A percentile compares a stretch with the other conserved stretches of the same genome.
Conservation (phyloP, 768 basidiomycete species). For the Favolaschia claudopus region DNA sequence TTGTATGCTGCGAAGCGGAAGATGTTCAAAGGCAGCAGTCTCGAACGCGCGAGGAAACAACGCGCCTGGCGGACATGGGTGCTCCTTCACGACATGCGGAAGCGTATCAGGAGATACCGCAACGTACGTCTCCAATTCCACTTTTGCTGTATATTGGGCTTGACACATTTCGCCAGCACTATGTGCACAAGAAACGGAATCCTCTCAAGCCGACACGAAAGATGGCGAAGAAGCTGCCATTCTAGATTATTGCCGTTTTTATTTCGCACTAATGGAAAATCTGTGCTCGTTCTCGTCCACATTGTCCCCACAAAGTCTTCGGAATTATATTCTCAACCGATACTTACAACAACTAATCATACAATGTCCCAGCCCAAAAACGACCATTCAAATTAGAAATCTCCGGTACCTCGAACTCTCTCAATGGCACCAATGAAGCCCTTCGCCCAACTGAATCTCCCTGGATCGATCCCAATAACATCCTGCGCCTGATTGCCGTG, state of each 20-base stretch:
- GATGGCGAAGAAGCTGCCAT: constrained; percentile 67
- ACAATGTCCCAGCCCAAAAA: neutral
- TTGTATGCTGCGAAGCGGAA: constrained; percentile 79
- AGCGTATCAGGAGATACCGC: constrained; percentile 72
- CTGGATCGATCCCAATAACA: constrained; percentile 46
- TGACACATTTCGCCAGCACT: constrained; percentile 42
- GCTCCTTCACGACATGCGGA: constrained; percentile 74
- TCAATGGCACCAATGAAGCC: constrained; percentile 51
- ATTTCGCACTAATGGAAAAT: neutral
- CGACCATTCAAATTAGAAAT: constrained; percentile 12
- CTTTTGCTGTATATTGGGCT: neutral
- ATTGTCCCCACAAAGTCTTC: neutral
- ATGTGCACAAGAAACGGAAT: constrained; percentile 59
- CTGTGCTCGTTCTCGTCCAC: too few relatives aligned
- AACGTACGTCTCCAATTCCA: constrained; percentile 50
- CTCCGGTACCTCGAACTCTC: constrained; percentile 43
- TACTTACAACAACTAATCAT: constrained; percentile 16
- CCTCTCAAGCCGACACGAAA: constrained; percentile 62
- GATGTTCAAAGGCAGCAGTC: constrained; percentile 96
- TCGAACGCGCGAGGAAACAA: constrained; percentile 68
- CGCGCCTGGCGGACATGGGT: constrained; percentile 56
- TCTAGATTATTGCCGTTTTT: constrained; percentile 46
- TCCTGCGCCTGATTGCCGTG: constrained; percentile 49
- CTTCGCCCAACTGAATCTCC: constrained; percentile 47
- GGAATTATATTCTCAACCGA: neutral